Evolutionary conservation across 1,139 yeast species (phyloP).

Genomic region (Protomyces pachydermus): DNA sequence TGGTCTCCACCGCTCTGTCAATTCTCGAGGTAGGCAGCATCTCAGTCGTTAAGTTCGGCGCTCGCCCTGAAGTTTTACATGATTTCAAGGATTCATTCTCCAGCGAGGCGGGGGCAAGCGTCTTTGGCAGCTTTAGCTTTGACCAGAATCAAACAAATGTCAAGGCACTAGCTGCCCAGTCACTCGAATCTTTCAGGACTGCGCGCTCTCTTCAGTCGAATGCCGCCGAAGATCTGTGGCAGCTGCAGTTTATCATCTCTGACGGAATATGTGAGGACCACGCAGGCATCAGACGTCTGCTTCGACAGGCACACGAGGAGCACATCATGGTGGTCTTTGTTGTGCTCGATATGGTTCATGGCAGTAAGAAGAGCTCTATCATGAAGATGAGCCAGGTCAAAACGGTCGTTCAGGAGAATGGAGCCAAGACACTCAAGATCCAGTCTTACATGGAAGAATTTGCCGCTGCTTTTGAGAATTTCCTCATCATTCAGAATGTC

Average conservation of each 20-base stretch:
- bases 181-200: constrained; percentile 68
- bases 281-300: constrained; percentile 70
- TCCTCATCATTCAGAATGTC: constrained; percentile 86
- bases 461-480: constrained; percentile 77
- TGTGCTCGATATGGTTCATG: constrained; percentile 80
- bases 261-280: constrained; percentile 98
- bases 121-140: constrained; percentile 87
- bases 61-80: constrained; percentile 75
- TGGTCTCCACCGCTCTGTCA: constrained; percentile 88
- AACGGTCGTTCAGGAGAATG: constrained; percentile 65
- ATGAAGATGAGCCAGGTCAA: constrained; percentile 92
- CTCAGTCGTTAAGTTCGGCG: constrained; percentile 88
- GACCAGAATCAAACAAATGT: constrained; percentile 85
- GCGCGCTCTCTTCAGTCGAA: constrained; percentile 46
- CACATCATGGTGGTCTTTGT: constrained; percentile 94
- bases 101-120: constrained; percentile 73
- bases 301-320: constrained; percentile 86
- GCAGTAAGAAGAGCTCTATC: constrained; percentile 63
- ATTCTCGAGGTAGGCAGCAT: constrained; percentile 93
- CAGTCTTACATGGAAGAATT: constrained; percentile 83
- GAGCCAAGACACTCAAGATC: constrained; percentile 68
- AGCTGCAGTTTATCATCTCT: constrained; percentile 81
- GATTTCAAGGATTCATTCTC: constrained; percentile 82
- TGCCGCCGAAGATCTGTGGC: constrained; percentile 69
- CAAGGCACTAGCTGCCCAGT: constrained; percentile 61